A percentile compares a stretch with the other conserved stretches of the same genome.
phyloP scores from a whole-genome alignment of 768 basidiomycete species.

The Suillus discolor region DNA sequence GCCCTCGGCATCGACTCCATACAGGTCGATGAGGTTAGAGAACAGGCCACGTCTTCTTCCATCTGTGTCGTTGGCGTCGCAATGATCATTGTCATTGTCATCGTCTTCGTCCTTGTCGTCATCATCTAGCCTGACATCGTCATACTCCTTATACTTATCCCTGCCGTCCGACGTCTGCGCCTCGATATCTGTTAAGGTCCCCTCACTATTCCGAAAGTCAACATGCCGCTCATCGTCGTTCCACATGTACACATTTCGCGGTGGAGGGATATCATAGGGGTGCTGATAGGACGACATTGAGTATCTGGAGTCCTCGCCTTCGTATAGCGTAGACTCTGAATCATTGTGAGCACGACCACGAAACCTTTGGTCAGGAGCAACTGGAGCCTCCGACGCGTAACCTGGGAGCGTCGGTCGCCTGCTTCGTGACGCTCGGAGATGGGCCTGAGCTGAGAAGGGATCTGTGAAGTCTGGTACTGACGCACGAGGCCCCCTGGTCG shows the following conservation, averaged over 20 bases:
- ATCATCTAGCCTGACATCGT: slow-evolving; percentile 18
- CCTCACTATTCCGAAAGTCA: slow-evolving; percentile 40
- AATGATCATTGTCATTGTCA: slow-evolving; percentile 8
- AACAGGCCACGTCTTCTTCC: slow-evolving; percentile 30
- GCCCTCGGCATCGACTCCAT: slow-evolving; percentile 20
- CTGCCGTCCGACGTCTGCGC: slow-evolving; percentile 19
- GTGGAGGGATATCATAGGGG: slow-evolving; percentile 62
- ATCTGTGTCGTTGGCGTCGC: slow-evolving; percentile 24
- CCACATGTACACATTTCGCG: slow-evolving; percentile 42
- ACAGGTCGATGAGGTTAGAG: slow-evolving; percentile 34
- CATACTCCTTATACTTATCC: slow-evolving; percentile 18
- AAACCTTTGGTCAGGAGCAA: background rate
- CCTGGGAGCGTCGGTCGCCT: background rate
- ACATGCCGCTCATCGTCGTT: slow-evolving; percentile 27
- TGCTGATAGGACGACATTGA: slow-evolving; percentile 60
- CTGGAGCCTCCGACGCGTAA: background rate
- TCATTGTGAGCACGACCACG: background rate
- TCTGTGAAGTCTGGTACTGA: background rate
- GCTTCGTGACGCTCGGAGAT: background rate
- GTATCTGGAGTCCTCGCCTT: slow-evolving; percentile 39
- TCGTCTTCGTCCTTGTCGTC: slow-evolving; percentile 6
- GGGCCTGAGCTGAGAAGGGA: slow-evolving; percentile 1
- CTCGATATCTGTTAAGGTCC: slow-evolving; percentile 24
- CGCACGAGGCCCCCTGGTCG: background rate
- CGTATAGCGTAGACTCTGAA: background rate